phyloP scores from a whole-genome alignment of 306 rosid genomes.

The Dryas octopetala region DNA sequence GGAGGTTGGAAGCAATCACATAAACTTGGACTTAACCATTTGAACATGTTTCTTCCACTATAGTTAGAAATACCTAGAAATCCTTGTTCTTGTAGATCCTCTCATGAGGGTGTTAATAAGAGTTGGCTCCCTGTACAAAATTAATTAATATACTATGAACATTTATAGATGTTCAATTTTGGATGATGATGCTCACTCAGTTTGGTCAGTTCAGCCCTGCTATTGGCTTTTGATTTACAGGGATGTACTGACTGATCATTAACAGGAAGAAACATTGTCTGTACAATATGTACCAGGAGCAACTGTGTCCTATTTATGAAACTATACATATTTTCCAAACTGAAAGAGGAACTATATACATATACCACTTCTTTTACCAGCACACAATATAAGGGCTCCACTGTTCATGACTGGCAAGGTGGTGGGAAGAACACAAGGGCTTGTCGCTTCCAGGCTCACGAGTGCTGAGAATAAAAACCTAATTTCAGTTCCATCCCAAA shows the following conservation, averaged over 20 bases:
- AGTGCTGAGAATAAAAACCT: not conserved
- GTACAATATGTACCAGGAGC: no score
- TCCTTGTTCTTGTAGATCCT: not conserved
- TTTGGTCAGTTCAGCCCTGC: no score
- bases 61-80: not conserved
- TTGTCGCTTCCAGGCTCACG: not conserved
- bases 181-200: not conserved
- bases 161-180: not conserved
- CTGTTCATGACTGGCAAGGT: not conserved
- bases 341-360: not conserved
- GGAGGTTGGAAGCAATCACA: conserved; percentile 22
- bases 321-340: no score
- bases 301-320: no score
- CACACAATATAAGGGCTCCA: not conserved
- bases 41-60: conserved; percentile 12
- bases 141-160: not conserved
- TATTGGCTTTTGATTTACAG: no score
- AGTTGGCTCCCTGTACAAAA: not conserved
- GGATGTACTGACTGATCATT: no score
- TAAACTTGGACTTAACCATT: conserved; percentile 68
- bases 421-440: not conserved
- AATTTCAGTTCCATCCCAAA: conserved; percentile 1
- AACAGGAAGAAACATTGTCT: no score
- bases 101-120: not conserved
- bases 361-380: not conserved